Conservation (phyloP, 2,329 filamentous ascomycete genomes). For the Paracamarosporium sp. region DNA sequence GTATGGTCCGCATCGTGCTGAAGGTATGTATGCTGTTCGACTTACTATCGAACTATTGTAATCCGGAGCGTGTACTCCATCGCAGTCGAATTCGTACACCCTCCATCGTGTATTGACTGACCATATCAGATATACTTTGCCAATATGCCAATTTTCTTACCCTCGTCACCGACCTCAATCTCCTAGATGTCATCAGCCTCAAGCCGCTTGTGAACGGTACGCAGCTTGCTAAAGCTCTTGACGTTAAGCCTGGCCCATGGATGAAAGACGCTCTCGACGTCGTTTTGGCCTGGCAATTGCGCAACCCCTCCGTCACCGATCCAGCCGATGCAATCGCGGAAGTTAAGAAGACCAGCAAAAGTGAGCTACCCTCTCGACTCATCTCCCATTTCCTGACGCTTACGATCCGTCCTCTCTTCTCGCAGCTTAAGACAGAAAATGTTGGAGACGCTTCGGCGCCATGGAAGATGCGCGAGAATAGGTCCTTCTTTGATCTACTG, state of each 20-base stretch:
- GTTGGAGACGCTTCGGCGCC: slow-evolving; percentile 33
- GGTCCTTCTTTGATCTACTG: slow-evolving; percentile 63
- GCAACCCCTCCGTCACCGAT: slow-evolving; percentile 73
- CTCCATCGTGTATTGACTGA: slow-evolving; percentile 22
- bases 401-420: slow-evolving; percentile 73
- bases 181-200: slow-evolving; percentile 58
- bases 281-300: slow-evolving; percentile 86
- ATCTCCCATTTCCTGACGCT: slow-evolving; percentile 64
- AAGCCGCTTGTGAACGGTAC: slow-evolving; percentile 73
- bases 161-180: slow-evolving; percentile 57
- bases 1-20: slow-evolving; percentile 45
- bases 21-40: slow-evolving; percentile 45
- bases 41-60: too few species aligned
- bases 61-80: too few species aligned
- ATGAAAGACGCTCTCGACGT: slow-evolving; percentile 79
- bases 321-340: slow-evolving; percentile 54
- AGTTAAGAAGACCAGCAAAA: slow-evolving; percentile 49
- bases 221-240: slow-evolving; percentile 71
- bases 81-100: too few species aligned
- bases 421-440: slow-evolving; percentile 60
- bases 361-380: slow-evolving; percentile 59
- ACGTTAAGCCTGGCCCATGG: slow-evolving; percentile 79
- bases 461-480: slow-evolving; percentile 64
- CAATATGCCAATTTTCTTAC: slow-evolving; percentile 62
- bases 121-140: slow-evolving; percentile 50